Evolutionary conservation across 352 stramenopile species (phyloP), one percentile per base, ranked within the genome.

Genomic region (Poterioochromonas sp.): DNA sequence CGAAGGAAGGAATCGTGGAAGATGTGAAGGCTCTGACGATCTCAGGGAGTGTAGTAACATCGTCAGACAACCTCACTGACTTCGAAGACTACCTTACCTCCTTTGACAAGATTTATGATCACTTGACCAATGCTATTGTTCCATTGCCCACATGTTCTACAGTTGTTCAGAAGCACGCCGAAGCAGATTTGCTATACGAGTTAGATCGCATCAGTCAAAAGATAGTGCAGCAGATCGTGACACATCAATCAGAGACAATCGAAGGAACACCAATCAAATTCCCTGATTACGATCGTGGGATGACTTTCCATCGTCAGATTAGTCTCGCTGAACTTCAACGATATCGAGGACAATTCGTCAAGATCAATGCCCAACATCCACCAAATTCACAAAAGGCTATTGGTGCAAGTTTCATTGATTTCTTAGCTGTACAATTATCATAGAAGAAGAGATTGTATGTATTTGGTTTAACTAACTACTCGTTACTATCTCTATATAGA

Each of bases 351-450:
- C 65, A 74, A 54, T 74, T 51, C 39, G 65, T 74, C 3, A 74
- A 74, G 29, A 39, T 74, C 11, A 53, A 74, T 74, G 20, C 39
- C 5, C 65, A 74, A 74, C 65, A 74, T 54, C 65, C 65, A 11
- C 65, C 37, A 22, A 35, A 3, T 40, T 34, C 5, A 22, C 29
- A 34, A 34, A 39, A 11, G 26, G 65, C 8, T 58, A 39, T 74
- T 26, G 65, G 65, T 35, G 37, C n/a, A 12, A 35, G 2, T 0
- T 74, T 74, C 41, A 54, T 74, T 58, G 65, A 74, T 2, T 74
- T 74, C n/a, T 34, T 74, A 20, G 41, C n/a, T 58, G 15, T 58
- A n/a, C 65, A 74, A 1, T 39, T 74, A n/a, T 74, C n/a, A n/a
- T n/a, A n/a, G n/a, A n/a, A n/a, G n/a, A n/a, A n/a, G n/a, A n/a